Percentiles rank a stretch among this genome's conserved stretches.
Evolutionary conservation across 345 rosid genomes (phyloP).

Genomic region (Aurinia saxatilis): DNA sequence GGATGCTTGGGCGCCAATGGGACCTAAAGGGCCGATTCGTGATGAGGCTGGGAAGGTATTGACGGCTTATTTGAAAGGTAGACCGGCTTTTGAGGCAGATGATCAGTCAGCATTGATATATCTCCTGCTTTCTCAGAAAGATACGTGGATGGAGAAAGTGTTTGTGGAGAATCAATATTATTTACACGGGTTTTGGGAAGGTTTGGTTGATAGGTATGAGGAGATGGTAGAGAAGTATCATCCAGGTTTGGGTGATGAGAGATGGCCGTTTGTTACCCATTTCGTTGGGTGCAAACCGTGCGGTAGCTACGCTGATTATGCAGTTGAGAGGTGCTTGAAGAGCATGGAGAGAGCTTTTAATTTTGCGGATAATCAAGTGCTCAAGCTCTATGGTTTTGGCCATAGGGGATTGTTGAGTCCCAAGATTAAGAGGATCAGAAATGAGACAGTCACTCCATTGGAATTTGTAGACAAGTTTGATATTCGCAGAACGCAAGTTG

Average conservation of each 20-base stretch:
- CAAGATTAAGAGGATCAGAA: constrained; percentile 87
- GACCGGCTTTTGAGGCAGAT: constrained; percentile 90
- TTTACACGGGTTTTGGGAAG: constrained; percentile 94
- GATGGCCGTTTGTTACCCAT: constrained; percentile 98
- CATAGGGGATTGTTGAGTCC: constrained; percentile 94
- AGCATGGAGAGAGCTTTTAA: constrained; percentile 98
- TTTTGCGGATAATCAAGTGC: constrained; percentile 94
- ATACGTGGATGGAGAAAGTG: constrained; percentile 83
- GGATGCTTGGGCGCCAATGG: constrained; percentile 96
- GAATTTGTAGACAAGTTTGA: constrained; percentile 74
- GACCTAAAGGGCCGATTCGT: constrained; percentile 78
- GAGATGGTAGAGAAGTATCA: constrained; percentile 97
- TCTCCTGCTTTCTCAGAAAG: constrained; percentile 74
- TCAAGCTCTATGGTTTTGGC: constrained; percentile 76
- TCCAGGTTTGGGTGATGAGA: constrained; percentile 90
- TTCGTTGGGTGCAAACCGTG: constrained; percentile 97
- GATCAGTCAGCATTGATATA: constrained; percentile 95
- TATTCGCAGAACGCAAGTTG: constrained; percentile 45
- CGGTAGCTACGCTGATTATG: constrained; percentile 96
- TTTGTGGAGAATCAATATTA: constrained; percentile 87
- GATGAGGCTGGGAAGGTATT: constrained; percentile 90
- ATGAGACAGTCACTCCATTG: constrained; percentile 74
- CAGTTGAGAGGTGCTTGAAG: constrained; percentile 75
- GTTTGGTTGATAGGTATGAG: constrained; percentile 90
- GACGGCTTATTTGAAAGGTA: constrained; percentile 82